Evolutionary conservation across 306 rosid species (phyloP), one percentile per base, ranked within the genome.

Genomic region (Datisca glomerata): DNA sequence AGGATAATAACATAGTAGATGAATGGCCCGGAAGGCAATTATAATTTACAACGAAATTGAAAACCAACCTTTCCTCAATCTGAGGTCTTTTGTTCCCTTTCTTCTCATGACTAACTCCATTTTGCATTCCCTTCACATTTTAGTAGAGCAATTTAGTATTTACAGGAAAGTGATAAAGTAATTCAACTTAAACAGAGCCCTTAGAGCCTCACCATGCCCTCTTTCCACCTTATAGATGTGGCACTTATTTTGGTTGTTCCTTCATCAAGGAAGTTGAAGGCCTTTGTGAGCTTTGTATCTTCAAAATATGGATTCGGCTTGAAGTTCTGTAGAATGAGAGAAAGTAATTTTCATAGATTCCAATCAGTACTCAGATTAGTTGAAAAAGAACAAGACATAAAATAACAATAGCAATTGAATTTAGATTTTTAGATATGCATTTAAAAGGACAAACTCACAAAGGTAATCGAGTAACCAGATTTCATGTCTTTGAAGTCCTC

Each of bases 221-320:
- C 95, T 59, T 74, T 89, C 98, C 98, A 89, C 59, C 70, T 77
- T 32, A 89, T 89, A 32, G 95, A 69, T 9, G 98, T 80, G 12
- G 91, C 91, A 41, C 72, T 67, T 24, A 89, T 60, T 64, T 77
- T 84, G 25, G 84, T 79, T 7, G 89, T 72, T 66, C 89, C 93
- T 47, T 89, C 95, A 48, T 89, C 98, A 54, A 55, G 93, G 67
- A 80, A 84, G 53, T 79, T 80, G 65, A 52, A 84, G 39, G 93
- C 68, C 79, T 84, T 89, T 14, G 81, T 64, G 56, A 89, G 74
- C 70, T 77, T 78, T 10, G 75, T 45, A 42, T 84, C 80, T 70
- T 89, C 98, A 56, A 89, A 89, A 62, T 77, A 84, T 47, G 98
- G 86, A 71, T 84, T 89, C 38, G 75, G 42, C 34, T 67, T 72